Conservation (phyloP, 768 basidiomycete genomes). For the Naematelia encephala region DNA sequence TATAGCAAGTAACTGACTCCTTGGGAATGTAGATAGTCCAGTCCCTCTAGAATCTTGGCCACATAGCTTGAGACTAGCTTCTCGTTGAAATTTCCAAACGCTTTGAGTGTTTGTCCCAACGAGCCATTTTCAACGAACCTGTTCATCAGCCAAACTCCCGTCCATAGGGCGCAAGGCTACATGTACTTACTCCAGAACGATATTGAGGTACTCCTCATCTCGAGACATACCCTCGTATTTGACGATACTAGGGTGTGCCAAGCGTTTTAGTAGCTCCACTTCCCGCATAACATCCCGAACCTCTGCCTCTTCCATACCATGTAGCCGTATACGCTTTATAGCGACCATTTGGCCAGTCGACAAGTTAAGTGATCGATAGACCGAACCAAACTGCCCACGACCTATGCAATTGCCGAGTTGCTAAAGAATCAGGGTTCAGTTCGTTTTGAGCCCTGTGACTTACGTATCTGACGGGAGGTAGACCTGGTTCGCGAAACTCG, state of each 20-base stretch:
- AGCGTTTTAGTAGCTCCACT: slow-evolving; percentile 83
- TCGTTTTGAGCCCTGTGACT: slow-evolving; percentile 10
- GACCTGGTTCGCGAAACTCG: slow-evolving; percentile 26
- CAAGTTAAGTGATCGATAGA: slow-evolving; percentile 89
- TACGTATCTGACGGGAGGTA: slow-evolving; percentile 25
- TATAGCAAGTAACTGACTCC: slow-evolving; percentile 40
- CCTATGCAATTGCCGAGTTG: slow-evolving; percentile 98
- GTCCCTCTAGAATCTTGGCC: slow-evolving; percentile 91
- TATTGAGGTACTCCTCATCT: slow-evolving; percentile 82
- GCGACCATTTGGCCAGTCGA: slow-evolving; percentile 97
- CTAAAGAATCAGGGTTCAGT: slow-evolving; percentile 53
- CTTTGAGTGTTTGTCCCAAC: slow-evolving; percentile 83
- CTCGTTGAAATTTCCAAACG: slow-evolving; percentile 92
- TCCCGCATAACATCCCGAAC: slow-evolving; percentile 88
- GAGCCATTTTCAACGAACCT: slow-evolving; percentile 97
- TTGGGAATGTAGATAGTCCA: slow-evolving; percentile 84
- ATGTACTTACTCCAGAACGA: slow-evolving; percentile 79
- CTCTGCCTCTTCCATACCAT: slow-evolving; percentile 86
- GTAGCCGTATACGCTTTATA: slow-evolving; percentile 90
- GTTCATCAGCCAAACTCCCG: not conserved
- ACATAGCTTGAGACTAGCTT: slow-evolving; percentile 86
- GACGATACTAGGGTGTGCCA: slow-evolving; percentile 92
- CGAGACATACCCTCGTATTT: slow-evolving; percentile 95
- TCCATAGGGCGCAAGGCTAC: no score
- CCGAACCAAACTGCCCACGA: slow-evolving; percentile 92